Base-by-base conservation (phyloP, 805 yeast species). In the Cyberlindnera euphorbiiphila region DNA sequence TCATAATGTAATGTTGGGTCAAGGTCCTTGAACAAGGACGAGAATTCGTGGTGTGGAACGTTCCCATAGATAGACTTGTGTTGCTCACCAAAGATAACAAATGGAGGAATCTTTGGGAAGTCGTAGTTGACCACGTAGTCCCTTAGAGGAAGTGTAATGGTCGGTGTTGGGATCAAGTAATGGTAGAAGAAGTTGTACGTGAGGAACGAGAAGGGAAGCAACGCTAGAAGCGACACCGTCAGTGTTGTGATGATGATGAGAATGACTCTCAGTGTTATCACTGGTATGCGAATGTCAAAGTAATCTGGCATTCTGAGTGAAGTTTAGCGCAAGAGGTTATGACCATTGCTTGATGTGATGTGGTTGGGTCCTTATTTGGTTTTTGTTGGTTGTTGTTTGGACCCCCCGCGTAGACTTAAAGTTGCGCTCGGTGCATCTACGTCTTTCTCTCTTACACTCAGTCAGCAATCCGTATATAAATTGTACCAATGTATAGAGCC, bases 101-200 rank as follows among this genome's bases (percentile, higher is more conserved):
- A 53, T 1, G 59, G 56, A 2, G 54, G 49, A 1, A 32, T 25
- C 4, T 32, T 23, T 1, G 39, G 37, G 34, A 46, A 47, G 32
- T 51, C 56, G 17, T 50, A 50, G 34, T 54, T 51, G 13, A 50
- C 25, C 4, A 51, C 41, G 31, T 42, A 50, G 18, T 48, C 41
- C 1, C 42, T 22, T 1, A 54, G 34, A 5, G 56, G 55, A 2
- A 54, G 30, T 4, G 34, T 13, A 9, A 53, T 46, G 4, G 49
- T 42, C 7, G 56, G 50, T 9, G 39, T 45, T 12, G 57, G 57
- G 9, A 54, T 47, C 18, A 53, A 37, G 14, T 39, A 36, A 36
- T 44, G 37, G 38, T 54, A 54, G 29, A 53, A 42, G 40, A 47
- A 51, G 45, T 54, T 54, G 49, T 48, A 53, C 7, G 54, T 34